phyloP scores from a whole-genome alignment of 208 protist species.

The Acanthamoeba triangularis region DNA sequence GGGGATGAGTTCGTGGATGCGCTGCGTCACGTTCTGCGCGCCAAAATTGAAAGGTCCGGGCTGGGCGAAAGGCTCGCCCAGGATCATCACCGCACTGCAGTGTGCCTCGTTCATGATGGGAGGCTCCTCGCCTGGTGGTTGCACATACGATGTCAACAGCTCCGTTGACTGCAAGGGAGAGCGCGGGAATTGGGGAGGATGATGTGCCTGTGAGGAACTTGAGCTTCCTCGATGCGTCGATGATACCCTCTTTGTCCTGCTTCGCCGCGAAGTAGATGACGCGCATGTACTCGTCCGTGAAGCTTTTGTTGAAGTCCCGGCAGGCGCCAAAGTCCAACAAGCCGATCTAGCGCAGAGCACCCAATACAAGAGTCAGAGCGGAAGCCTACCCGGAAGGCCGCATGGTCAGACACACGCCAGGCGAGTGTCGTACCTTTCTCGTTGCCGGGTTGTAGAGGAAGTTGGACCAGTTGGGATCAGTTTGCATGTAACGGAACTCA shows the following conservation, averaged over 20 bases:
- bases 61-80: constrained; percentile 95
- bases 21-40: constrained; percentile 92
- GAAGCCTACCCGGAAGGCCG: neutral
- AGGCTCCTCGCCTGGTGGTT: constrained; percentile 67
- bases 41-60: constrained; percentile 94
- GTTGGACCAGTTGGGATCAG: constrained; percentile 98
- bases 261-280: constrained; percentile 94
- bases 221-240: constrained; percentile 94
- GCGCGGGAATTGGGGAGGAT: neutral
- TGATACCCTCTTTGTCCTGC: constrained; percentile 91
- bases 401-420: neutral
- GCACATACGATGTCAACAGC: neutral
- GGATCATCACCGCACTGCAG: constrained; percentile 93
- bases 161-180: neutral
- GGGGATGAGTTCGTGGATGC: constrained; percentile 94
- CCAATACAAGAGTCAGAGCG: constrained; percentile 22
- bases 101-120: constrained; percentile 95
- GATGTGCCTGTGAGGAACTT: constrained; percentile 97
- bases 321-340: constrained; percentile 97
- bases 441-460: constrained; percentile 95
- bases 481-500: constrained; percentile 98
- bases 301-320: constrained; percentile 92
- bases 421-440: constrained; percentile 49
- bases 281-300: constrained; percentile 95
- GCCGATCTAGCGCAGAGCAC: constrained; percentile 87